A percentile compares a stretch with the other conserved stretches of the same genome.
Conservation (phyloP, 345 rosid genomes). For the Iberis pinnata region DNA sequence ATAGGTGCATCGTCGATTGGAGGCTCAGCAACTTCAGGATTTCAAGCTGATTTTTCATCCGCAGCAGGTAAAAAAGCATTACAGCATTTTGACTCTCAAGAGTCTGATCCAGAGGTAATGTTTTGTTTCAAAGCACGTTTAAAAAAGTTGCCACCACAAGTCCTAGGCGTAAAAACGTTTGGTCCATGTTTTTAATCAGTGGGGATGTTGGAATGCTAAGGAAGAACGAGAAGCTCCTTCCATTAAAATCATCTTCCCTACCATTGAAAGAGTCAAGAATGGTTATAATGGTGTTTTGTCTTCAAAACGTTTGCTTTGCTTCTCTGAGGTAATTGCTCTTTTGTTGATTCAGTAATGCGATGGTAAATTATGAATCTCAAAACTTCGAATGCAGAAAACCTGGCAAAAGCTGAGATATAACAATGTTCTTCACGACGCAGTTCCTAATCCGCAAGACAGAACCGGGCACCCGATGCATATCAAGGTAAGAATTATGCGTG, state of each 20-base stretch:
- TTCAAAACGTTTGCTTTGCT: conserved; percentile 68
- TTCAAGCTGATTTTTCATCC: conserved; percentile 72
- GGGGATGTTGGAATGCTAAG: conserved; percentile 92
- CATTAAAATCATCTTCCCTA: conserved; percentile 64
- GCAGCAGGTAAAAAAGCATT: conserved; percentile 70
- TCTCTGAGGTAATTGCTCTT: conserved; percentile 61
- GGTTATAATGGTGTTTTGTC: conserved; percentile 56
- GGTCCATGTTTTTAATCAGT: conserved; percentile 37
- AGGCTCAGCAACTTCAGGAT: conserved; percentile 65
- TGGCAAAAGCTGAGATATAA: conserved; percentile 65
- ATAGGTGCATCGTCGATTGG: conserved; percentile 71
- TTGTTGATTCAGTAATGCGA: not conserved
- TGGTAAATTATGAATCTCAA: conserved; percentile 1
- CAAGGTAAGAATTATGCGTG: conserved; percentile 69
- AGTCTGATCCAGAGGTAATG: conserved; percentile 94
- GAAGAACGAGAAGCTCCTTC: conserved; percentile 76
- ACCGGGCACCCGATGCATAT: conserved; percentile 73
- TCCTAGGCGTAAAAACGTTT: conserved; percentile 4
- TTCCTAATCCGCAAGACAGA: conserved; percentile 67
- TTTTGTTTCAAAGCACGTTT: conserved; percentile 13
- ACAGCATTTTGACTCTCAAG: conserved; percentile 58
- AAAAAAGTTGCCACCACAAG: not conserved
- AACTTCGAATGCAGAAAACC: conserved; percentile 54
- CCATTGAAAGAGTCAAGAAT: conserved; percentile 70
- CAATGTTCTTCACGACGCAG: conserved; percentile 62